Base-by-base conservation (phyloP, 2,329 filamentous ascomycete species). In the Capronia epimyces region DNA sequence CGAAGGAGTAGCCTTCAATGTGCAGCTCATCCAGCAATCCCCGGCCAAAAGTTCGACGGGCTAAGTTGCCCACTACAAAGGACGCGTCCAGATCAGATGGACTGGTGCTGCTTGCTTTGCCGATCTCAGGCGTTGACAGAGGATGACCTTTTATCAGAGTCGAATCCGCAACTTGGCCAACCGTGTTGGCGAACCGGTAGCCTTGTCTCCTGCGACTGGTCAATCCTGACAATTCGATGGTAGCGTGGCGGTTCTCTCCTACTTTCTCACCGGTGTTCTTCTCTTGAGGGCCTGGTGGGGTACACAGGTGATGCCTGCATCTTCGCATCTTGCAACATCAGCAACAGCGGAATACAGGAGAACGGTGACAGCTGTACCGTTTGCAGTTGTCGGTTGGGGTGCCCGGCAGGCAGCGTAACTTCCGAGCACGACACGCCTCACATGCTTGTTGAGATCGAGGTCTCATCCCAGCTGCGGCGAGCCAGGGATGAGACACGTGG, bases 351-450 rank as follows among this genome's bases (percentile, higher is more conserved):
- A 20, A 15, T 25, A 6, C 13, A 25, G 10, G 6, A 34, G 7
- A 13, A n/a, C 15, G 7, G 31, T 15, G 12, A 24, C n/a, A 13
- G 15, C 34, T 12, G n/a, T 47, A 57, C 54, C 54, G 53, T 43
- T 31, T 45, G 31, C 54, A 57, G 1, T n/a, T 41, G 9, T 39
- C 43, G 3, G 24, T 36, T 7, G 37, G 31, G n/a, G 13, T 41
- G 34, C 47, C 50, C 13, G 45, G 50, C 16, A 51, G 15, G 27
- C 54, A 57, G 10, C 50, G 51, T 16, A 42, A 57, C 16, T 57
- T 57, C 9, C 54, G 47, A 24, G 45, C 48, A 9, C 50, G 46
- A 42, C 54, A 57, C 16, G 47, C 31, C 21, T 57, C 50, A 37
- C 54, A 57, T 10, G 54, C 54, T 31, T 52, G 54, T 34, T 44